These are phyloP conservation scores for Ganoderma resinaceum DNA, from an alignment of 1,284 basidiomycete genomes.

Conservation along the genomic window DNA sequence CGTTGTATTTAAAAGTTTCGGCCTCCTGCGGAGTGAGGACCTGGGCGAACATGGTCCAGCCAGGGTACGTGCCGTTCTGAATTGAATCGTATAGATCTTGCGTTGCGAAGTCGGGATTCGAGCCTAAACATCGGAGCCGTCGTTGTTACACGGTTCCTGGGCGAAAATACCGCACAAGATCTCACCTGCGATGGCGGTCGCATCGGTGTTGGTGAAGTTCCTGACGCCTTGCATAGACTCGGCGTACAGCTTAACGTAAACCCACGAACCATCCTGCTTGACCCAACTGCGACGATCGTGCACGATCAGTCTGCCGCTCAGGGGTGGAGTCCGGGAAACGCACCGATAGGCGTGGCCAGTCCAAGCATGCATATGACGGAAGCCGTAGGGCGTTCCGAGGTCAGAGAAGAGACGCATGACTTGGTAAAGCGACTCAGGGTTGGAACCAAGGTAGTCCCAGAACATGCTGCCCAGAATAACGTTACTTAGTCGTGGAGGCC, in stretches of 20 bases:
- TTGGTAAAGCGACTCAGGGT: slow-evolving; percentile 89
- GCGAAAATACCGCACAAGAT: not conserved
- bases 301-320: not conserved
- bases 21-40: slow-evolving; percentile 89
- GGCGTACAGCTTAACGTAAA: slow-evolving; percentile 82
- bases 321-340: not conserved
- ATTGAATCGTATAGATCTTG: slow-evolving; percentile 83
- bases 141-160: not conserved
- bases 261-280: slow-evolving; percentile 84
- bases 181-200: slow-evolving; percentile 66
- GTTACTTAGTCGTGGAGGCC: slow-evolving; percentile 8
- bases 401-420: slow-evolving; percentile 89
- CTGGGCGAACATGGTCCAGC: slow-evolving; percentile 85
- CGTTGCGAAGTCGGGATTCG: slow-evolving; percentile 84
- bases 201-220: slow-evolving; percentile 62
- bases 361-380: slow-evolving; percentile 85
- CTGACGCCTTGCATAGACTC: slow-evolving; percentile 35
- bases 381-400: slow-evolving; percentile 89
- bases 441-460: slow-evolving; percentile 85
- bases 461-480: slow-evolving; percentile 27
- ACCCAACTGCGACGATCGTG: slow-evolving; percentile 63
- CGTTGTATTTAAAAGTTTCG: slow-evolving; percentile 78
- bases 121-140: slow-evolving; percentile 52
- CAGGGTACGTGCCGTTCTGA: slow-evolving; percentile 75
- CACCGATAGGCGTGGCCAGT: slow-evolving; percentile 81